Evolutionary conservation across 108 stramenopile genomes (phyloP).

Genomic region (Licmophora abbreviata): DNA sequence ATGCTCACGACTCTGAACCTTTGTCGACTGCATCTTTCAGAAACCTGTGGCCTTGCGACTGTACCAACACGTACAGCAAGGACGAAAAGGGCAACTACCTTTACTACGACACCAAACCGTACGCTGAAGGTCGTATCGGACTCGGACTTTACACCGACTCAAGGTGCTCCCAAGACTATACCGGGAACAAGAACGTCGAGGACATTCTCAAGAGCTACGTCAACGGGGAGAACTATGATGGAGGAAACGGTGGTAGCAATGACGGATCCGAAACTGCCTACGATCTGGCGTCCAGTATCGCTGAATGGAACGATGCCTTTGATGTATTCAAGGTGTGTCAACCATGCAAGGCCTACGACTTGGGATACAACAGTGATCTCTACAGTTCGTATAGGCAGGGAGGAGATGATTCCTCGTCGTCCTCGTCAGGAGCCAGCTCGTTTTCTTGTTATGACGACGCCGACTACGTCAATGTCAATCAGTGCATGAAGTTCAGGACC

Average conservation of each 20-base stretch:
- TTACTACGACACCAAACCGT: slow-evolving; percentile 58
- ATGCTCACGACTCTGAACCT: no score
- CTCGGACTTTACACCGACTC: slow-evolving; percentile 50
- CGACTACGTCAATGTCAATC: slow-evolving; percentile 26
- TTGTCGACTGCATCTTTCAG: slow-evolving; percentile 2
- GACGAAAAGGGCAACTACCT: slow-evolving; percentile 11
- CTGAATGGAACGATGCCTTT: slow-evolving; percentile 35
- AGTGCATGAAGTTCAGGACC: slow-evolving; percentile 52
- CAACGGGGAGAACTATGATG: background rate
- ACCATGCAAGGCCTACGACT: slow-evolving; percentile 44
- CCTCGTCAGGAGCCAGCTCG: slow-evolving; percentile 28
- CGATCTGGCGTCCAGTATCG: no score
- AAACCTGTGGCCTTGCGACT: slow-evolving; percentile 6
- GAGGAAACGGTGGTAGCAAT: background rate
- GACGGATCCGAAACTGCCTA: slow-evolving; percentile 1
- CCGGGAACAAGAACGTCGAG: slow-evolving; percentile 5
- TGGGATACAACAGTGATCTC: slow-evolving; percentile 9
- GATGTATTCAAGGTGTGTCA: slow-evolving; percentile 45
- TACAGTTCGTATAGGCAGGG: background rate
- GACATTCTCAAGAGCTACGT: slow-evolving; percentile 1
- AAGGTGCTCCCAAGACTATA: slow-evolving; percentile 31
- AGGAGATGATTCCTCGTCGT: slow-evolving; percentile 4
- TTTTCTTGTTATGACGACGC: slow-evolving; percentile 53
- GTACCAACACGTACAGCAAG: slow-evolving; percentile 3
- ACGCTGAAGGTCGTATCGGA: slow-evolving; percentile 21